These are phyloP conservation scores for Pichia gijzeniarum DNA, from an alignment of 805 yeast genomes.

Conservation along the genomic window DNA sequence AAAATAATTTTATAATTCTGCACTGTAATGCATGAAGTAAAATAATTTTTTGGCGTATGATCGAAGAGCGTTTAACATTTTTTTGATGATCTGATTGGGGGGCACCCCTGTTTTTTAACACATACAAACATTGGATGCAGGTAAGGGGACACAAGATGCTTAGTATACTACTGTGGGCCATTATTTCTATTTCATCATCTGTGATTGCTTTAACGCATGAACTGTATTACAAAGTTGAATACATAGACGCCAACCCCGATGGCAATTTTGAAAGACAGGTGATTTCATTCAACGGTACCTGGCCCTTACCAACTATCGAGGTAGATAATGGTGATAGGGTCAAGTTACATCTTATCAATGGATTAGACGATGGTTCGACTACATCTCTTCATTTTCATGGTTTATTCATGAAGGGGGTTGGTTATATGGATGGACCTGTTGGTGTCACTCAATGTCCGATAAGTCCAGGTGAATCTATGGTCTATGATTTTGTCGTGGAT, in stretches of 20 bases:
- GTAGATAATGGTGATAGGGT: slow-evolving; percentile 60
- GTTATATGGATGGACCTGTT: slow-evolving; percentile 73
- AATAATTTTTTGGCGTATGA: no score
- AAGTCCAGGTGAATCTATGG: slow-evolving; percentile 55
- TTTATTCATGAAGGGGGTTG: slow-evolving; percentile 54
- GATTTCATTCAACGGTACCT: slow-evolving; percentile 60
- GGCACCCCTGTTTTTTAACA: no score
- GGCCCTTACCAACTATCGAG: slow-evolving; percentile 71
- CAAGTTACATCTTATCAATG: slow-evolving; percentile 54
- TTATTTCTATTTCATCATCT: neutral
- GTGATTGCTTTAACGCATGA: slow-evolving; percentile 36
- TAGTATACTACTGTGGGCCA: neutral
- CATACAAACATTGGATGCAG: no score
- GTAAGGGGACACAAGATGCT: neutral
- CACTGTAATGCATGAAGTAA: no score
- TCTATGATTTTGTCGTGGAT: slow-evolving; percentile 66
- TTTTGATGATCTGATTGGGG: no score
- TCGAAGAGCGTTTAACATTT: no score
- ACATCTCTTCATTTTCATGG: slow-evolving; percentile 82
- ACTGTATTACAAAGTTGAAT: slow-evolving; percentile 50
- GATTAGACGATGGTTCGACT: slow-evolving; percentile 36
- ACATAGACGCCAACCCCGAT: slow-evolving; percentile 64
- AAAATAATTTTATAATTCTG: no score
- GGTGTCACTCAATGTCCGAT: slow-evolving; percentile 79
- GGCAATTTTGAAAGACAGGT: slow-evolving; percentile 49